phyloP scores from a whole-genome alignment of 225 moss, liverwort and hornwort species.

The Neckera pumila region DNA sequence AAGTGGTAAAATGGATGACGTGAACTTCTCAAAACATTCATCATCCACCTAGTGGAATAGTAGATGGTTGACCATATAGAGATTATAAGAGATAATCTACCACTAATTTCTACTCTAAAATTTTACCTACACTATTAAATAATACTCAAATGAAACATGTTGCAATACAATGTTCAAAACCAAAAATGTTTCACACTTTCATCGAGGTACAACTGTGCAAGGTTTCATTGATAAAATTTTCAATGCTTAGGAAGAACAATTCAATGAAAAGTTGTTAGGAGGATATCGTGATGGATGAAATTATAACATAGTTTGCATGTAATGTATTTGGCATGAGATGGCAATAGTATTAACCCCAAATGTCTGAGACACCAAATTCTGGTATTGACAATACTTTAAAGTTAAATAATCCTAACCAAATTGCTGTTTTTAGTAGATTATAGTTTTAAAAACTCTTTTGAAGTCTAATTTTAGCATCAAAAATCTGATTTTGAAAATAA shows the following conservation, averaged over 20 bases:
- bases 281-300: background rate
- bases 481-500: no score
- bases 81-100: background rate
- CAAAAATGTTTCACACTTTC: background rate
- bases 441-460: no score
- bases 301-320: background rate
- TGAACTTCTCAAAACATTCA: background rate
- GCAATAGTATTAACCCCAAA: background rate
- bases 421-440: no score
- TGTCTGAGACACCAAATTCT: no score
- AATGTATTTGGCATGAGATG: background rate
- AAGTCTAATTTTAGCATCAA: no score
- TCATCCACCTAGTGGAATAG: background rate
- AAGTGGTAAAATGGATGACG: background rate
- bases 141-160: background rate
- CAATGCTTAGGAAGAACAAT: background rate
- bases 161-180: fast-evolving
- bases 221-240: background rate
- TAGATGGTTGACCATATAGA: background rate
- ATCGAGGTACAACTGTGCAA: background rate
- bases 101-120: background rate
- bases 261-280: background rate
- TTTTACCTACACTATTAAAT: background rate
- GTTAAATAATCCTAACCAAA: no score
- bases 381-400: no score